Base-by-base conservation (phyloP, 2,329 filamentous ascomycete genomes). In the Atkinsonella hypoxylon region DNA sequence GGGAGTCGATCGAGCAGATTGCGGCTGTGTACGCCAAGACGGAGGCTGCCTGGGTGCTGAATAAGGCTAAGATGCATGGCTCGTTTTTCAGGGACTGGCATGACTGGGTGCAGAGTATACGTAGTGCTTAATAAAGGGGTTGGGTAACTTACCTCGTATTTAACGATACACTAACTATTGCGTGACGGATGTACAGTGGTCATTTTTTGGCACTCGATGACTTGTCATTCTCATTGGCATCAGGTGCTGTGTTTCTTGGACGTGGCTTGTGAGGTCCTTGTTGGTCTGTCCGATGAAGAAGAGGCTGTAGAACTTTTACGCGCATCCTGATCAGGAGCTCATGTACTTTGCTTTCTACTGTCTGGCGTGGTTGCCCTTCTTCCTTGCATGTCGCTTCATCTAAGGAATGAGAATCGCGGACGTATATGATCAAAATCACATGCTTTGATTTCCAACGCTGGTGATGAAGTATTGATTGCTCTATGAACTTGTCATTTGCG, bases 81-180 rank as follows among this genome's bases (percentile, higher is more conserved):
- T 73, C 73, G 0, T 84, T 89, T 65, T 86, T 87, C 58, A 72
- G 73, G 2, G 83, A 88, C 54, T 89, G 83, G 83, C 74, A 82
- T 56, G 87, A 87, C 61, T 89, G 85, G 85, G 82, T 76, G 61
- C 72, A 76, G 62, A 75, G 72, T 68, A 73, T 59, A 70, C 70
- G 36, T 11, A 45, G n/a, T 22, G 22, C 15, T 30, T 9, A 5
- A 9, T 31, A 26, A 20, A 11, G 4, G 12, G n/a, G 40, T 7
- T 26, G 8, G 20, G 26, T 26, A 26, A 6, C 34, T 15, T 26
- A 26, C 34, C 34, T 15, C 7, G 34, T 26, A 7, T 26, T 26
- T 7, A 8, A 5, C 12, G 34, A 36, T 36, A 36, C 34, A 6
- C 15, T 15, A 15, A 6, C 15, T 15, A 15, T 36, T 34, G 15